Conservation (phyloP, 106 monocot species). For the Dioscorea zingiberensis region DNA sequence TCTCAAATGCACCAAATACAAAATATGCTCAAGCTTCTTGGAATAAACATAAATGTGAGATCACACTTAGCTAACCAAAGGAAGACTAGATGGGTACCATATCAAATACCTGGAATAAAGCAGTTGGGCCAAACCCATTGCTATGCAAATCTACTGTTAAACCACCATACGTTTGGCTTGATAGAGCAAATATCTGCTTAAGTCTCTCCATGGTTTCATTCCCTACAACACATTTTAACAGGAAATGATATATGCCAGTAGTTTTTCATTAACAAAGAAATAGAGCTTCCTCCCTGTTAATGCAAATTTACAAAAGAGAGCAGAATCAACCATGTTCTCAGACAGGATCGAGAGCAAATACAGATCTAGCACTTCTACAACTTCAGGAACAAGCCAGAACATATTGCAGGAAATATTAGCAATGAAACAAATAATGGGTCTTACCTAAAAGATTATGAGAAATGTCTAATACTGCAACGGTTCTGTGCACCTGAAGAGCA, state of each 20-base stretch:
- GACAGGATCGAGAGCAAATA: no score
- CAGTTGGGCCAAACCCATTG: slow-evolving; percentile 88
- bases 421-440: no score
- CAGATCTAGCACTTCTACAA: no score
- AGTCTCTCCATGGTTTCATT: slow-evolving; percentile 92
- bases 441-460: slow-evolving; percentile 92
- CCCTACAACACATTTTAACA: slow-evolving; percentile 33
- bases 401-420: no score
- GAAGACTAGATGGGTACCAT: not conserved
- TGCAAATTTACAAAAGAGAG: no score
- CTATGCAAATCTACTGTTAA: slow-evolving; percentile 89
- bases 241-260: not conserved
- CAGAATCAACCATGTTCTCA: no score
- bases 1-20: no score
- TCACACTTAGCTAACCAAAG: not conserved
- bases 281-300: no score
- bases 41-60: no score
- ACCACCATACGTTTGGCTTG: slow-evolving; percentile 88
- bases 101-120: slow-evolving; percentile 82
- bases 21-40: no score
- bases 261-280: no score
- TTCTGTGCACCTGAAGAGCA: slow-evolving; percentile 68
- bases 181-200: slow-evolving; percentile 63
- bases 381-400: no score
- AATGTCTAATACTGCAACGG: slow-evolving; percentile 67